These are phyloP conservation scores for Kingdonia uniflora DNA, from an alignment of 164 flowering plant species.

Conservation along the genomic window DNA sequence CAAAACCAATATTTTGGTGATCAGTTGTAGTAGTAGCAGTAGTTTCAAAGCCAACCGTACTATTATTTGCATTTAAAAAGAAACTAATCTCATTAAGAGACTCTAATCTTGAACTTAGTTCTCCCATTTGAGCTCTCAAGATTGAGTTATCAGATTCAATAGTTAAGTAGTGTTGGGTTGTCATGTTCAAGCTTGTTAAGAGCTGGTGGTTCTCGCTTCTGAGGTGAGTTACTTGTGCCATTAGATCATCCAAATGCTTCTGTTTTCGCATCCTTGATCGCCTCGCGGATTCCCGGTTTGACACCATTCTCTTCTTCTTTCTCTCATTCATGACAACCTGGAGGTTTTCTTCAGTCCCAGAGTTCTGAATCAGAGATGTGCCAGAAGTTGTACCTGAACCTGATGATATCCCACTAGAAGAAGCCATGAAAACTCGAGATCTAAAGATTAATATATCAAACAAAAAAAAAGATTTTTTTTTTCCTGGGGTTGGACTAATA, in stretches of 20 bases:
- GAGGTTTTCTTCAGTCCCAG: slow-evolving; percentile 48
- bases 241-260: slow-evolving; percentile 72
- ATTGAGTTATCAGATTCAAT: slow-evolving; percentile 62
- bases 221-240: slow-evolving; percentile 39
- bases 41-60: slow-evolving; percentile 5
- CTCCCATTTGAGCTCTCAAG: slow-evolving; percentile 55
- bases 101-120: slow-evolving; percentile 48
- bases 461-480: neutral
- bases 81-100: slow-evolving; percentile 56
- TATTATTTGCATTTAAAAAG: slow-evolving; percentile 25
- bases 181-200: slow-evolving; percentile 30
- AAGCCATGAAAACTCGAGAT: slow-evolving; percentile 38
- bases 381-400: slow-evolving; percentile 18
- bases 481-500: neutral
- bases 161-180: slow-evolving; percentile 36
- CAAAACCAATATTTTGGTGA: no score
- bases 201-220: slow-evolving; percentile 49
- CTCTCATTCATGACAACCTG: slow-evolving; percentile 46
- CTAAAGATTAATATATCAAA: slow-evolving; percentile 9
- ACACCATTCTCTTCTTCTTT: slow-evolving; percentile 67
- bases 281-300: slow-evolving; percentile 91
- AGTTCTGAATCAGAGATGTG: slow-evolving; percentile 18
- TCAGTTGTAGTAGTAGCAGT: slow-evolving; percentile 2
- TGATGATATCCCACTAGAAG: slow-evolving; percentile 53
- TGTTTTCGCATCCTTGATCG: slow-evolving; percentile 78